These are phyloP conservation scores for Melastoma candidum DNA, from an alignment of 441 rosid genomes.

Conservation along the genomic window DNA sequence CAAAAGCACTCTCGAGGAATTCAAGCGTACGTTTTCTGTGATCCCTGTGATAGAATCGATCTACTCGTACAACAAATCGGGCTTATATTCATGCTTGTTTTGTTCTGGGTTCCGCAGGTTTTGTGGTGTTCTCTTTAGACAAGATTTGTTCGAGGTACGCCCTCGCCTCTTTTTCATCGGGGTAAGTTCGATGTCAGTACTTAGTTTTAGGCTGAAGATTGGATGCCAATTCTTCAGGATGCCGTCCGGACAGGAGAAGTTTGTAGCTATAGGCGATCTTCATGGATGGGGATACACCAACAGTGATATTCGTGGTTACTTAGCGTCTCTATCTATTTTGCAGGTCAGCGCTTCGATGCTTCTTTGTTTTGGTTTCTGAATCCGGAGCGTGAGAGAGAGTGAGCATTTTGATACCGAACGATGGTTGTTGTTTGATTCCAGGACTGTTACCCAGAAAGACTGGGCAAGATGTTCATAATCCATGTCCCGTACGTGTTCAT, in stretches of 20 bases:
- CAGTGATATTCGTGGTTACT: constrained; percentile 65
- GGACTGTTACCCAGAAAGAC: constrained; percentile 91
- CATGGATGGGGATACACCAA: constrained; percentile 81
- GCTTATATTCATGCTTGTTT: background rate
- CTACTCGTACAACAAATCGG: background rate
- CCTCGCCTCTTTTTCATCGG: background rate
- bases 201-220: background rate
- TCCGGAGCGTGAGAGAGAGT: background rate
- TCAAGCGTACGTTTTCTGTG: constrained; percentile 10
- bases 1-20: constrained; percentile 8
- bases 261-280: constrained; percentile 56
- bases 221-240: constrained; percentile 31
- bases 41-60: background rate
- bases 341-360: constrained; percentile 40
- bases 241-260: constrained; percentile 75
- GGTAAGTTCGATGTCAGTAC: too few species aligned
- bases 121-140: constrained; percentile 55
- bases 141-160: constrained; percentile 59
- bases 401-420: background rate
- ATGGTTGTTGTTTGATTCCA: constrained; percentile 21
- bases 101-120: constrained; percentile 31
- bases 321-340: constrained; percentile 56
- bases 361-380: background rate
- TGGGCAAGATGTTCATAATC: constrained; percentile 56
- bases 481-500: constrained; percentile 71